These are phyloP conservation scores for Tricholoma matsutake DNA, from an alignment of 768 basidiomycete genomes.

Conservation along the genomic window DNA sequence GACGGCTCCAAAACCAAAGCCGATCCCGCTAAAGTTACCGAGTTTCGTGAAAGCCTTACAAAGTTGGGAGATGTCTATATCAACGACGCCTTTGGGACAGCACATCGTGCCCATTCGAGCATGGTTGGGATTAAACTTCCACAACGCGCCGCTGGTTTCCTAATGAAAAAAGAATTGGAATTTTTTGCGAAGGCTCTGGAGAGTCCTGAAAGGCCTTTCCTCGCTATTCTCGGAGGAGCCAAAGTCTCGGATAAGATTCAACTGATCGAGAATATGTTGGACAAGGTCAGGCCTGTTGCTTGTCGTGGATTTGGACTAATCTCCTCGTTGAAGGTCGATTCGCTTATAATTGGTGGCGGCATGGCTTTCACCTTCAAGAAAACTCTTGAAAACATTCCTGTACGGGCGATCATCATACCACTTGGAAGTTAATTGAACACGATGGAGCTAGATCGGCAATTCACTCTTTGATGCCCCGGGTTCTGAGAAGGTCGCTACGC, in stretches of 20 bases:
- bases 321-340: constrained; percentile 67
- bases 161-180: constrained; percentile 98
- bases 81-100: constrained; percentile 99
- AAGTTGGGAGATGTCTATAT: constrained; percentile 93
- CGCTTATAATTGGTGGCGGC: constrained; percentile 93
- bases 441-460: constrained; percentile 70
- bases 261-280: constrained; percentile 97
- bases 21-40: constrained; percentile 70
- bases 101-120: constrained; percentile 96
- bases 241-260: constrained; percentile 99
- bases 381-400: constrained; percentile 74
- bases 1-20: constrained; percentile 96
- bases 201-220: constrained; percentile 90
- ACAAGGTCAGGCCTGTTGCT: constrained; percentile 60
- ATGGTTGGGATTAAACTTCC: constrained; percentile 97
- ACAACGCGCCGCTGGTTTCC: constrained; percentile 90
- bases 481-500: constrained; percentile 74
- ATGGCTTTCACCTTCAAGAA: constrained; percentile 99
- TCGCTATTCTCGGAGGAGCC: constrained; percentile 97
- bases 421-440: neutral
- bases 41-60: constrained; percentile 88
- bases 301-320: neutral
- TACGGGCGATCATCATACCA: constrained; percentile 29
- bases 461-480: constrained; percentile 93
- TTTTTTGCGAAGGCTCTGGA: constrained; percentile 98